Conservation (phyloP, 2,329 filamentous ascomycete species). For the Reticulascus tulasneorum region DNA sequence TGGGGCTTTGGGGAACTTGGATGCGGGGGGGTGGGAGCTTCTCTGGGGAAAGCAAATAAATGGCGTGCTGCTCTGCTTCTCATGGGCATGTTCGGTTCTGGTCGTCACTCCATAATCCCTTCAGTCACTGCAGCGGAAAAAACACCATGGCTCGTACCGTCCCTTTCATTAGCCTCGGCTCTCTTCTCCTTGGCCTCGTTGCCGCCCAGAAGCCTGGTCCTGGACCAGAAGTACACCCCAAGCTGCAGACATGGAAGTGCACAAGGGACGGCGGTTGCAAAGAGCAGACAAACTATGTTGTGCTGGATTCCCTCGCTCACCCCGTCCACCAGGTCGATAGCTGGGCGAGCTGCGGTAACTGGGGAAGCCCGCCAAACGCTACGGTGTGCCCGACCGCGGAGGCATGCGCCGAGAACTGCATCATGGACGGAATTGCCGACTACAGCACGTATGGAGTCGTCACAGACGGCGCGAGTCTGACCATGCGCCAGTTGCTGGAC, state of each 20-base stretch:
- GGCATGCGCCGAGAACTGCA: conserved; percentile 50
- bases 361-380: conserved; percentile 30
- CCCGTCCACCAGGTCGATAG: conserved; percentile 37
- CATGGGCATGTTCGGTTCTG: background rate
- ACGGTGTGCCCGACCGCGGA: conserved; percentile 45
- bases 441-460: conserved; percentile 34
- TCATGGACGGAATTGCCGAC: conserved; percentile 46
- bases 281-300: conserved; percentile 41
- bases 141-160: conserved; percentile 9
- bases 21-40: background rate
- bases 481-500: conserved; percentile 23
- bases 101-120: background rate
- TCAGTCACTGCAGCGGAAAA: background rate
- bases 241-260: conserved; percentile 48
- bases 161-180: conserved; percentile 6
- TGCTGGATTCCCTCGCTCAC: conserved; percentile 45
- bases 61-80: background rate
- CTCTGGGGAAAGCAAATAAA: background rate
- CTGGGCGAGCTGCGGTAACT: conserved; percentile 26
- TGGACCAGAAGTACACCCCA: conserved; percentile 44
- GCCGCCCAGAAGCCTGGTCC: conserved; percentile 35
- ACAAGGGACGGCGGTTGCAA: conserved; percentile 46
- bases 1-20: background rate
- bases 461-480: conserved; percentile 25
- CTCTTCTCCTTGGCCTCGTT: conserved; percentile 22